Evolutionary conservation across 2,329 filamentous ascomycete species (phyloP).

Genomic region (Aspergillus nomiae): DNA sequence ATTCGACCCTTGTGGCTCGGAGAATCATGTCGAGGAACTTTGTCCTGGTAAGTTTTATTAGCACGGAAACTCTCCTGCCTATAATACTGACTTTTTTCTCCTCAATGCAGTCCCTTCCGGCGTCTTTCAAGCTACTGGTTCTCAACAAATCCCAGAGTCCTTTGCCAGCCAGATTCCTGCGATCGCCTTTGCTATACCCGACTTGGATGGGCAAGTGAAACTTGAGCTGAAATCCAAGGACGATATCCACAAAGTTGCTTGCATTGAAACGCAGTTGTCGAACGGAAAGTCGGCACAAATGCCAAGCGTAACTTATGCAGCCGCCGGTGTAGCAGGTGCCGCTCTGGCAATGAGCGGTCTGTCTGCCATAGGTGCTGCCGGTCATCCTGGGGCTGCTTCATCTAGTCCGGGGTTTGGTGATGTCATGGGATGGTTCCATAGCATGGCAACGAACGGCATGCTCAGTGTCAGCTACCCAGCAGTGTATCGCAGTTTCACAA

Average conservation of each 20-base stretch:
- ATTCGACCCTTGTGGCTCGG: conserved; percentile 78
- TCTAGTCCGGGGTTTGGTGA: conserved; percentile 83
- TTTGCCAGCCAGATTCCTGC: conserved; percentile 76
- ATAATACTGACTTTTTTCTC: conserved; percentile 22
- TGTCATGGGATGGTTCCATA: conserved; percentile 87
- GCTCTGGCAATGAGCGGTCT: conserved; percentile 74
- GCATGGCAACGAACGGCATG: conserved; percentile 95
- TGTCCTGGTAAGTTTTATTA: conserved; percentile 69
- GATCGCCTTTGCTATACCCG: conserved; percentile 88
- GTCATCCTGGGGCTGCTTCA: conserved; percentile 62
- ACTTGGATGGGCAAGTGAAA: conserved; percentile 83
- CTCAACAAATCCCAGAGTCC: conserved; percentile 68
- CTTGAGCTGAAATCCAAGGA: conserved; percentile 70
- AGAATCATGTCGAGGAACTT: conserved; percentile 69
- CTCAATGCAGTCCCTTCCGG: conserved; percentile 66
- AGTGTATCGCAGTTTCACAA: conserved; percentile 84
- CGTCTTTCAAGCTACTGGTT: conserved; percentile 71
- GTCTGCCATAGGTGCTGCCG: conserved; percentile 65
- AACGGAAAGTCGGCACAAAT: conserved; percentile 84
- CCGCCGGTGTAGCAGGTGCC: conserved; percentile 81
- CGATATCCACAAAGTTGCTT: conserved; percentile 68
- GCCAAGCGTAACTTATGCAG: conserved; percentile 77
- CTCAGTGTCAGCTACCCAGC: conserved; percentile 83
- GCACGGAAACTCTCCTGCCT: background rate
- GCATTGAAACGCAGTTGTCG: conserved; percentile 75